These are phyloP conservation scores for Entomortierella parvispora DNA, from an alignment of 192 early-diverging fungal genomes.

Conservation along the genomic window DNA sequence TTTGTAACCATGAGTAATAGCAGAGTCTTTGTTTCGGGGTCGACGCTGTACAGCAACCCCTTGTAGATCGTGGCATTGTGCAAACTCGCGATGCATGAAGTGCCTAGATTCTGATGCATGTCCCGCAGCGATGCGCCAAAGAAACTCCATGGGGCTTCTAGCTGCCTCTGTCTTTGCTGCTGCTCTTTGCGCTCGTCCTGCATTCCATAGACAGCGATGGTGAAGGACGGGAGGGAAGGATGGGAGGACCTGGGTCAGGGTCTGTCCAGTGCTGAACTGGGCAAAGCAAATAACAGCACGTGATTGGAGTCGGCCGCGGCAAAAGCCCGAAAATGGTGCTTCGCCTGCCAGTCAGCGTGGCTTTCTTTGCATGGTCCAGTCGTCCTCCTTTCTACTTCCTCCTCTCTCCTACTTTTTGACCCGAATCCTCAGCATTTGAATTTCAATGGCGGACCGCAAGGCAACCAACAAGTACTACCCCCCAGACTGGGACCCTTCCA, in stretches of 20 bases:
- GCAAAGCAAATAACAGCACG: no score
- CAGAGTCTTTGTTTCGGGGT: constrained; percentile 41
- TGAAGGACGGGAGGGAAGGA: no score
- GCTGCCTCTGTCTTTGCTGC: neutral
- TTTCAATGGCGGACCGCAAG: constrained; percentile 50
- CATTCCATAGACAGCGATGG: neutral
- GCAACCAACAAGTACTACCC: constrained; percentile 87
- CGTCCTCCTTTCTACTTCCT: no score
- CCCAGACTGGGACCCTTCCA: constrained; percentile 92
- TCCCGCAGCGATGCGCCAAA: constrained; percentile 24
- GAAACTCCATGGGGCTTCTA: constrained; percentile 15
- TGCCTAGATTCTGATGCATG: constrained; percentile 26
- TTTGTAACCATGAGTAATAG: constrained; percentile 16
- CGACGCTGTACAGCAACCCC: constrained; percentile 49
- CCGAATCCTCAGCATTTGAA: neutral
- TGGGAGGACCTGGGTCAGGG: no score
- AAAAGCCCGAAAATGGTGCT: no score
- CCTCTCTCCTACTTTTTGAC: neutral
- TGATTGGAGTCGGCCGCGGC: no score
- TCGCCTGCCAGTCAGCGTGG: no score
- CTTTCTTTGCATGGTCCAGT: no score
- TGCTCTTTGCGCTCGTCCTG: no score
- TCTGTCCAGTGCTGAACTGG: no score
- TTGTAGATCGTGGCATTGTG: constrained; percentile 18
- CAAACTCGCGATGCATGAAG: constrained; percentile 19